Base-by-base conservation (phyloP, 805 yeast species). In the Zygotorulaspora chibaensis region DNA sequence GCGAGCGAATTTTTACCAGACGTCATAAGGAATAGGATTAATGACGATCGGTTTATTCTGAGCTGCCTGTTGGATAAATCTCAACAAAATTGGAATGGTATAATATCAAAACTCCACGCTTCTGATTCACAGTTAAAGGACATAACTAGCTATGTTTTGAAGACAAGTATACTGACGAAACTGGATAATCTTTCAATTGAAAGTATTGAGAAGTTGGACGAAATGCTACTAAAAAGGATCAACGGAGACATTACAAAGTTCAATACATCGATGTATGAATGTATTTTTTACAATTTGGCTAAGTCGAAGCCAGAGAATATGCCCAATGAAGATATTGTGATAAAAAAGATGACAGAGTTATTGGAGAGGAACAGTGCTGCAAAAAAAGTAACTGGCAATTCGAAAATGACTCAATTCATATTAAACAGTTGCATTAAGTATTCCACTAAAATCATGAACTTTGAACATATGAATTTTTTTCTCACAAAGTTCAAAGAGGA, bases 41-140 rank as follows among this genome's bases (percentile, higher is more conserved):
- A 50, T 12, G 56, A 63, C 35, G 57, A 62, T 38, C 43, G 51
- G 3, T 37, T 63, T 3, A 45, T 65, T 20, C 33, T 55, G 1
- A 50, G 45, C 27, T 46, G 59, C 11, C 47, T 65, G 25, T 38
- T 50, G 8, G 58, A 62, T 42, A 52, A 44, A 26, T 46, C 51
- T 3, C 48, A 46, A n/a, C 51, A 53, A 35, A 46, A 63, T 41
- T 65, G 66, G 63, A 58, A 63, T 38, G 48, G 52, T 2, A 54
- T 65, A 13, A 42, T 65, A 18, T 48, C 51, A 1, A 50, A 31
- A 27, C 37, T 63, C 20, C 52, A 46, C 37, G n/a, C 31, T 2
- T 40, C 54, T 17, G 48, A 46, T 13, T 35, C 47, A 10, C 48
- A 43, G 28, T 41, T 65, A 2, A 35, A 38, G 20, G 53, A 50